Percentiles rank a stretch among this genome's conserved stretches.
Evolutionary conservation across 106 monocot species (phyloP).

Genomic region (Allium sativum): DNA sequence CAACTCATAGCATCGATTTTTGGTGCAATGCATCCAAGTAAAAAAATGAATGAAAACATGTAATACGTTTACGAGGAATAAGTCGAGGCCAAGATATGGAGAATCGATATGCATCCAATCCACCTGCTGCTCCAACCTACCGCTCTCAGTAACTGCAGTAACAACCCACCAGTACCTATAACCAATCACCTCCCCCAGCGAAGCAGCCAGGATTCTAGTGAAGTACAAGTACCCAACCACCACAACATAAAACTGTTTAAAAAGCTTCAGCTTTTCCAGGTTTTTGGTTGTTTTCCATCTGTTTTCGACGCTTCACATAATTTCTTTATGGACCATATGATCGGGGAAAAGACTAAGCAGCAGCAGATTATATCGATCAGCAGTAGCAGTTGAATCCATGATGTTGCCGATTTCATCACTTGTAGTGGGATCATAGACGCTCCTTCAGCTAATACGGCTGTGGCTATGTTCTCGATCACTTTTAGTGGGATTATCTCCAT

Average conservation of each 20-base stretch:
- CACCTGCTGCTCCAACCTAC: too few relatives aligned
- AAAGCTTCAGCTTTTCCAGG: conserved; percentile 41
- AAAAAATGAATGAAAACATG: too few relatives aligned
- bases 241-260: conserved; percentile 44
- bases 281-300: conserved; percentile 44
- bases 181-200: conserved; percentile 6
- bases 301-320: conserved; percentile 40
- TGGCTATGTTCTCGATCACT: conserved; percentile 35
- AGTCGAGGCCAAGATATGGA: too few relatives aligned
- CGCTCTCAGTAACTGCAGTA: conserved; percentile 12
- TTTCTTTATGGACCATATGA: conserved; percentile 40
- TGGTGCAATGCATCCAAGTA: too few relatives aligned
- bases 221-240: conserved; percentile 41
- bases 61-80: too few relatives aligned
- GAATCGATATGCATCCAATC: too few relatives aligned
- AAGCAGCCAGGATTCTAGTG: conserved; percentile 21
- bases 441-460: conserved; percentile 36
- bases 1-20: too few relatives aligned
- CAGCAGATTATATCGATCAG: conserved; percentile 39
- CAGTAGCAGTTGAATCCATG: conserved; percentile 39
- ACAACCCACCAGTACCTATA: conserved; percentile 24
- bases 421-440: too few relatives aligned
- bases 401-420: conserved; percentile 15
- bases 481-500: conserved; percentile 46
- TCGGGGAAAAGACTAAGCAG: conserved; percentile 37